phyloP scores from a whole-genome alignment of 2,329 filamentous ascomycete species.

The Penicillium sp. region DNA sequence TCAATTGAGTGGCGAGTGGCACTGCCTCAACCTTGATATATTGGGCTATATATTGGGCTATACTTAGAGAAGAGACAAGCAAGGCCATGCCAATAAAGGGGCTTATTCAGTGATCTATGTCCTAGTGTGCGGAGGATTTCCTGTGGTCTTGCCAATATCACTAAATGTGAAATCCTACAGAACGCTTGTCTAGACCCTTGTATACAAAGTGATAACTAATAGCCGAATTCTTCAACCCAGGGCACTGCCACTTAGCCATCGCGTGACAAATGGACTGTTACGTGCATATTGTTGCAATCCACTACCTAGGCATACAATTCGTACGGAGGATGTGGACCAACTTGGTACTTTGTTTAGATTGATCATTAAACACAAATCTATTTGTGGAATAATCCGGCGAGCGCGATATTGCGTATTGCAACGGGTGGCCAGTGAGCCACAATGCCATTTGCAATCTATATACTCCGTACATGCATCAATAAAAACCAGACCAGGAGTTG shows the following conservation, averaged over 20 bases:
- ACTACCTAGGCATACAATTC: background rate
- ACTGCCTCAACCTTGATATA: background rate
- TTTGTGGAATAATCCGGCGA: background rate
- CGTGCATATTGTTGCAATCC: background rate
- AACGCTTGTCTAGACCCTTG: background rate
- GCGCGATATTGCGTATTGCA: background rate
- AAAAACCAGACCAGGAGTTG: background rate
- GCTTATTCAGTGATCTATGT: background rate
- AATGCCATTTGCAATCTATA: background rate
- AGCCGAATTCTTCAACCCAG: background rate
- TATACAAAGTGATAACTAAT: background rate
- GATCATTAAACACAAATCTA: background rate
- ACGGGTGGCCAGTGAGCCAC: background rate
- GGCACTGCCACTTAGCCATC: background rate
- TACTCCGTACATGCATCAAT: background rate
- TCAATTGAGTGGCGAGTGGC: background rate
- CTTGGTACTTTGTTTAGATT: background rate
- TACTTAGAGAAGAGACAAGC: background rate
- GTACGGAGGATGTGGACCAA: background rate
- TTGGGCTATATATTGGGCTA: background rate
- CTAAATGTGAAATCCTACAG: background rate
- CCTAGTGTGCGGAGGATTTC: background rate
- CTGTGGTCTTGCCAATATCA: background rate
- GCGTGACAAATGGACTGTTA: background rate
- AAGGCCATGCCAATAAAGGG: slow-evolving; percentile 1